phyloP scores from a whole-genome alignment of 2,329 filamentous ascomycete species.

The Cephalotrichum gorgonifer region DNA sequence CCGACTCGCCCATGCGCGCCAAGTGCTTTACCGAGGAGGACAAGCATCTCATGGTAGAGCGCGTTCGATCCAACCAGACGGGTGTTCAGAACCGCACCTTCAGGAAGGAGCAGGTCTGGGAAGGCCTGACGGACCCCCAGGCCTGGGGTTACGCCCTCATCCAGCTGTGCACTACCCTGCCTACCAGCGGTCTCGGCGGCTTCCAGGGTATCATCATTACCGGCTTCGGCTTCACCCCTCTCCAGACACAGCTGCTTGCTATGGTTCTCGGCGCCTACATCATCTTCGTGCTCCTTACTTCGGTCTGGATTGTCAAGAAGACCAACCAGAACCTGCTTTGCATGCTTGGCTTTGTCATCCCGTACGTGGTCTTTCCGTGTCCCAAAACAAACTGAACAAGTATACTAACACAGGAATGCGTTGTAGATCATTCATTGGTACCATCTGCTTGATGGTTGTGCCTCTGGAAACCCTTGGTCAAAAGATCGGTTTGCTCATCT shows the following conservation, averaged over 20 bases:
- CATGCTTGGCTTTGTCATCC: background rate
- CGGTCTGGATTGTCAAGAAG: slow-evolving; percentile 58
- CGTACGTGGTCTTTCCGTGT: too few relatives aligned
- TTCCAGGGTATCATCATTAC: slow-evolving; percentile 69
- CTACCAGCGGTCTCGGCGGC: slow-evolving; percentile 61
- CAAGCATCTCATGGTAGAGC: slow-evolving; percentile 53
- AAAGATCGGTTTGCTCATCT: slow-evolving; percentile 57
- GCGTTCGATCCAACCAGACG: slow-evolving; percentile 50
- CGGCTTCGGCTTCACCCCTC: slow-evolving; percentile 51
- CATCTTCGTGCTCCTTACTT: slow-evolving; percentile 56
- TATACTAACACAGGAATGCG: too few relatives aligned
- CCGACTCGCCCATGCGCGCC: slow-evolving; percentile 61
- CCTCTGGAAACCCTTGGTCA: slow-evolving; percentile 44
- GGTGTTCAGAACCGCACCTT: slow-evolving; percentile 46
- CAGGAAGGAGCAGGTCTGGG: slow-evolving; percentile 33
- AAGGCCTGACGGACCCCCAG: slow-evolving; percentile 54
- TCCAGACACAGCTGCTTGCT: slow-evolving; percentile 62
- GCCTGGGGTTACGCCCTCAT: slow-evolving; percentile 55
- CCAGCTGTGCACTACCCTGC: slow-evolving; percentile 61
- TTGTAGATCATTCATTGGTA: slow-evolving; percentile 64
- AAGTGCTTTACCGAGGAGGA: slow-evolving; percentile 58
- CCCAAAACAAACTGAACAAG: too few relatives aligned
- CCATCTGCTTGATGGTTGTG: slow-evolving; percentile 56
- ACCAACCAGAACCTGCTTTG: slow-evolving; percentile 57
- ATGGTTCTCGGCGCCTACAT: slow-evolving; percentile 70